phyloP scores from a whole-genome alignment of 345 rosid genomes.

The Euphorbia pulcherrima region DNA sequence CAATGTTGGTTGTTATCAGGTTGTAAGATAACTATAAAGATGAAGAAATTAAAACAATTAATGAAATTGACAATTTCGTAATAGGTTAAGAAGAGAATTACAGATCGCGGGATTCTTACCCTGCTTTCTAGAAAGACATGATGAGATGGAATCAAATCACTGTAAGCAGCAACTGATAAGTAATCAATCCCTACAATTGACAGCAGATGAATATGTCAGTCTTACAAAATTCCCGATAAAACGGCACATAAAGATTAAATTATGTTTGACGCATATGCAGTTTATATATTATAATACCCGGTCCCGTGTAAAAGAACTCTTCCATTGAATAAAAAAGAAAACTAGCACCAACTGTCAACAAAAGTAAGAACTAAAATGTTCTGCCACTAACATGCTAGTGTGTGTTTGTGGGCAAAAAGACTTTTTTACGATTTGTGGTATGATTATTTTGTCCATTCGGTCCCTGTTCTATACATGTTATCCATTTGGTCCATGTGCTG shows the following conservation, averaged over 20 bases:
- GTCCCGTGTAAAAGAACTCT: too few species aligned
- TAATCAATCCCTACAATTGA: constrained; percentile 59
- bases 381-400: too few species aligned
- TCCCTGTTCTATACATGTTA: too few species aligned
- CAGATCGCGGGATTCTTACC: constrained; percentile 17
- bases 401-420: too few species aligned
- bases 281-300: too few species aligned
- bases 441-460: too few species aligned
- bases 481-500: too few species aligned
- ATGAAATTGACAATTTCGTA: background rate
- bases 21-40: background rate
- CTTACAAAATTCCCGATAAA: background rate
- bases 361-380: background rate
- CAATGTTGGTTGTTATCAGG: background rate
- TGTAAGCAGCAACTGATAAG: constrained; percentile 69
- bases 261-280: too few species aligned
- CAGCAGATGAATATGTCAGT: background rate
- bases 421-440: too few species aligned
- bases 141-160: constrained; percentile 40
- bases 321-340: background rate
- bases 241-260: background rate
- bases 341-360: background rate
- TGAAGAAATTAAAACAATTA: background rate
- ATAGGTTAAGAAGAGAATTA: background rate
- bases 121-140: constrained; percentile 34